Evolutionary conservation across 2,329 filamentous ascomycete species (phyloP).

Genomic region (Fusarium nanum): DNA sequence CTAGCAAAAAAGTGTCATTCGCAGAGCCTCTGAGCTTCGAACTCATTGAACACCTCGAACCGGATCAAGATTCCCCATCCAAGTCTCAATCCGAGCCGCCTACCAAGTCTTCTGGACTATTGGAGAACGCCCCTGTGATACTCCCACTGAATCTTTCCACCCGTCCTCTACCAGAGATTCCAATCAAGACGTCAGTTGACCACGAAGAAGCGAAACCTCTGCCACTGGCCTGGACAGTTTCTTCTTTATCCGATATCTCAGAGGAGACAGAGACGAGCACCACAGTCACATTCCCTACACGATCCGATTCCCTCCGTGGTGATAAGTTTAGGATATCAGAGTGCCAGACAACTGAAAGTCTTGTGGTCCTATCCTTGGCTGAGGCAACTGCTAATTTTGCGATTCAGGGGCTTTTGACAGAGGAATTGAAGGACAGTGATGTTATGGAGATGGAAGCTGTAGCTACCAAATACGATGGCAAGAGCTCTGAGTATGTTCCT

Average conservation of each 20-base stretch:
- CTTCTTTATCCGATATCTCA: constrained; percentile 39
- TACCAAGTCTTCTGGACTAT: not conserved
- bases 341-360: not conserved
- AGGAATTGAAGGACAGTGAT: not conserved
- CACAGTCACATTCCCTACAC: constrained; percentile 10
- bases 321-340: not conserved
- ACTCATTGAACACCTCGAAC: not conserved
- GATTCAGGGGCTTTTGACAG: not conserved
- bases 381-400: not conserved
- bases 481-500: not conserved
- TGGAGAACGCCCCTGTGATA: not conserved
- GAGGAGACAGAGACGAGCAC: constrained; percentile 35
- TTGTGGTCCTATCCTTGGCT: not conserved
- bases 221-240: constrained; percentile 18
- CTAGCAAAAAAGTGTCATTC: not conserved
- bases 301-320: constrained; percentile 14
- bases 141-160: not conserved
- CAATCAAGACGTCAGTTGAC: constrained; percentile 4
- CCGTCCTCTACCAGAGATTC: constrained; percentile 42
- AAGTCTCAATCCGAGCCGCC: not conserved
- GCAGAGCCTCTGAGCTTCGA: not conserved
- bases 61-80: not conserved
- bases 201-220: constrained; percentile 15
- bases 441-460: not conserved
- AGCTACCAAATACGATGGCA: not conserved